Base-by-base conservation (phyloP, 2,329 filamentous ascomycete genomes). In the Trichoderma atroviride region DNA sequence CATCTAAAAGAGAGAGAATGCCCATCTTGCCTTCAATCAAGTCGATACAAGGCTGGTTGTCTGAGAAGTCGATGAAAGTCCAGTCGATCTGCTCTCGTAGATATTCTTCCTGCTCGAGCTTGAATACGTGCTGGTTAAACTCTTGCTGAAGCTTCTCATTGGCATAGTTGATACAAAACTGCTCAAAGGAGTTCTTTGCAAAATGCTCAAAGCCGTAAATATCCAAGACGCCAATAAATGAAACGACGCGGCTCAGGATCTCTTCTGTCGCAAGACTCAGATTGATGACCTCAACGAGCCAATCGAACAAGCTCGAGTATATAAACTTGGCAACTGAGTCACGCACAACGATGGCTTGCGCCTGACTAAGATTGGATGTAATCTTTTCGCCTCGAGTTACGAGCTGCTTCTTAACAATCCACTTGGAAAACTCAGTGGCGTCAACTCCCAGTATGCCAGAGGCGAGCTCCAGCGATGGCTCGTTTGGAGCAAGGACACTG, bases 151-250 rank as follows among this genome's bases (percentile, higher is more conserved):
- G 85, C 82, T 99, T 99, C 82, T 99, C 96, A 81, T 99, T 99
- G 81, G 96, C 96, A 77, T 99, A 99, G 82, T 99, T 99, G 87
- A 99, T 99, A 83, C 96, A 99, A 82, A 99, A 99, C 80, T 99
- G 96, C 80, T 99, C 96, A 76, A 99, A 99, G 0, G 96, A 99
- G 83, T 99, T 99, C 85, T 97, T 98, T 72, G 96, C 95, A 77
- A 99, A 99, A 82, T 98, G 96, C 81, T 99, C 96, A 78, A 99
- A 99, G 72, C 95, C 95, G 81, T 98, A 98, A 74, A 99, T 99
- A 92, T 99, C 96, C 73, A 99, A 88, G 59, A 99, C 96, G 80
- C 96, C 96, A 76, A 99, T 99, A 81, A 99, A 99, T 2, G 93
- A 95, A 68, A 85, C 88, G 69, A 97, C 93, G 52, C 92, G 89